These are phyloP conservation scores for Coprinellus aureogranulatus DNA, from an alignment of 768 basidiomycete genomes.

Conservation along the genomic window DNA sequence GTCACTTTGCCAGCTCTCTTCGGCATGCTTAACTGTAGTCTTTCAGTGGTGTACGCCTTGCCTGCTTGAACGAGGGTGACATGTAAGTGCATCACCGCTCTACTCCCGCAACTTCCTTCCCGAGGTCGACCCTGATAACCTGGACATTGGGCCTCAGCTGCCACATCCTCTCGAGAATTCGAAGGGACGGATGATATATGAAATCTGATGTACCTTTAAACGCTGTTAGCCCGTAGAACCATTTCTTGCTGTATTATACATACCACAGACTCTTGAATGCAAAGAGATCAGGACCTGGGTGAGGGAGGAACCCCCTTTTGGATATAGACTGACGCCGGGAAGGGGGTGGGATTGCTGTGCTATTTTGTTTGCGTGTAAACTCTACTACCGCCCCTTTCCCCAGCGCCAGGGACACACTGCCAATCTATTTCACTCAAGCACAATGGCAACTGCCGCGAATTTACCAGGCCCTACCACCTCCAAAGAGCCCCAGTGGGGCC, in stretches of 20 bases:
- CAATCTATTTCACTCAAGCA: slow-evolving; percentile 4
- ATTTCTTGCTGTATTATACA: neutral
- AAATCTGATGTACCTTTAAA: slow-evolving; percentile 1
- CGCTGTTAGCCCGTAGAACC: neutral
- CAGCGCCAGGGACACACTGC: no score
- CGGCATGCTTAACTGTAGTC: neutral
- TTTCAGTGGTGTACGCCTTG: slow-evolving; percentile 10
- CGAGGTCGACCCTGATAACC: neutral
- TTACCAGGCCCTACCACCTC: slow-evolving; percentile 11
- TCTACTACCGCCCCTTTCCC: no score
- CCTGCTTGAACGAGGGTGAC: neutral
- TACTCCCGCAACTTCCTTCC: slow-evolving; percentile 1
- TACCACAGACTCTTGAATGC: neutral
- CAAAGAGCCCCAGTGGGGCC: slow-evolving; percentile 43
- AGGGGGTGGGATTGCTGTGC: slow-evolving; percentile 3
- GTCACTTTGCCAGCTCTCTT: neutral
- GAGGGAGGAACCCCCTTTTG: neutral
- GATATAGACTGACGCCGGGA: slow-evolving; percentile 3
- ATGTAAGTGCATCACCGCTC: neutral
- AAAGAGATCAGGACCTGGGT: neutral
- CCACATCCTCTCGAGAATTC: neutral
- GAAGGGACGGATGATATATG: slow-evolving; percentile 3
- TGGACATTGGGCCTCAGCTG: neutral
- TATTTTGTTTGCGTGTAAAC: slow-evolving; percentile 12
- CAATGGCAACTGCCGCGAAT: slow-evolving; percentile 12